Evolutionary conservation across 1,284 basidiomycete species (phyloP), one percentile per base, ranked within the genome.

Genomic region (Ganoderma sinense): DNA sequence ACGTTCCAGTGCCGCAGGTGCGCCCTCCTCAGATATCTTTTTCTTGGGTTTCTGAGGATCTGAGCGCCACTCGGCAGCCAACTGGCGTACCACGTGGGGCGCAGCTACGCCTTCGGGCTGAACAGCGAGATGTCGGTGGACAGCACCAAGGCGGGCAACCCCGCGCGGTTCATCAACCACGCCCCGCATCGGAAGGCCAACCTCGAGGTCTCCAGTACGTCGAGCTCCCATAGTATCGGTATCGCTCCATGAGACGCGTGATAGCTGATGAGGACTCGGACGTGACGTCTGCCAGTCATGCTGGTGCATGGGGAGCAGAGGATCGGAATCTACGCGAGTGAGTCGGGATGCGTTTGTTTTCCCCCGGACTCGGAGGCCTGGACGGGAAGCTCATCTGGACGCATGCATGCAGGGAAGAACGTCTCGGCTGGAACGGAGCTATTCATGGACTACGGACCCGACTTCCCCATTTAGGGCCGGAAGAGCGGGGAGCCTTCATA

Each of bases 141-240:
- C 75, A 85, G 87, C 36, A 79, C 80, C n/a, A 76, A 78, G 40
- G 74, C 82, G 2, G 89, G 89, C 0, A 91, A 90, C 75, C 82
- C 84, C 64, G 84, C 85, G 6, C 80, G 89, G 26, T 91, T 85
- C 73, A 79, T 91, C 39, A 91, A 91, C 69, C 86, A 91, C 65
- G 75, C 76, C 0, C 66, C 72, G 5, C 69, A 69, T 6, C 69
- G 71, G 4, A 62, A 71, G 11, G 79, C 79, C 0, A 89, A 89
- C 69, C 86, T 87, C 62, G 64, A 64, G 0, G 82, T 85, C 6
- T 66, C 14, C 23, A 71, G 89, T 88, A 70, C 67, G 82, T 71
- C 31, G 10, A n/a, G n/a, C 0, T 36, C 29, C 11, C 4, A 2
- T 11, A 18, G 61, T 33, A n/a, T n/a, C n/a, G n/a, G n/a, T n/a